Conservation (phyloP, 2,329 filamentous ascomycete genomes). For the Fusarium circinatum region DNA sequence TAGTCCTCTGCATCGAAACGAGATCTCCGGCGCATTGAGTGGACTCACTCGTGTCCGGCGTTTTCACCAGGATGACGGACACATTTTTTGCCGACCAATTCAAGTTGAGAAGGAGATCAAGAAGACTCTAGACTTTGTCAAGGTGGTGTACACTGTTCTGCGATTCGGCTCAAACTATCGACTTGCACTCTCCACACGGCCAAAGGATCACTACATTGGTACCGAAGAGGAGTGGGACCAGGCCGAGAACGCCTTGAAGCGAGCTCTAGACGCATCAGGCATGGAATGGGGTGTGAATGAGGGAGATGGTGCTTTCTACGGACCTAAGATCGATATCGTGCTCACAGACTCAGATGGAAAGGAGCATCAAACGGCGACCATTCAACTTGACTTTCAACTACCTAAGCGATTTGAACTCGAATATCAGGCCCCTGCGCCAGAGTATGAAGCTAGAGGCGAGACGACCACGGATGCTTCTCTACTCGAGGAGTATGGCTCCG, state of each 20-base stretch:
- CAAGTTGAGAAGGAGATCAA: constrained; percentile 81
- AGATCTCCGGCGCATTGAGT: constrained; percentile 82
- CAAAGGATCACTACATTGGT: constrained; percentile 81
- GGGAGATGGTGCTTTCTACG: constrained; percentile 90
- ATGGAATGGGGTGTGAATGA: constrained; percentile 79
- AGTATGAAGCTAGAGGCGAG: constrained; percentile 65
- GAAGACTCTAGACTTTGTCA: constrained; percentile 78
- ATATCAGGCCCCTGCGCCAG: constrained; percentile 76
- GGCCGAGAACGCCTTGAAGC: constrained; percentile 54
- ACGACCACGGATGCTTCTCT: constrained; percentile 59
- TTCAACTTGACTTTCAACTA: constrained; percentile 90
- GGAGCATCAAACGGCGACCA: constrained; percentile 88
- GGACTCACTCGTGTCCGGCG: constrained; percentile 85
- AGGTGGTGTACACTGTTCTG: constrained; percentile 76
- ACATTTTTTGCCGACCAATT: constrained; percentile 85
- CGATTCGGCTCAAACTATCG: constrained; percentile 75
- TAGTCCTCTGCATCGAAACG: constrained; percentile 86
- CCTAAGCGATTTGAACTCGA: constrained; percentile 82
- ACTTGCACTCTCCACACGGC: constrained; percentile 81
- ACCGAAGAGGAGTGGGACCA: constrained; percentile 70
- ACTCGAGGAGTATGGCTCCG: constrained; percentile 65
- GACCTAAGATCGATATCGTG: constrained; percentile 91
- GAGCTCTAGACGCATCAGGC: constrained; percentile 71
- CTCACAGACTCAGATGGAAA: constrained; percentile 83
- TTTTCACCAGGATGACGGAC: constrained; percentile 91